Evolutionary conservation across 1,284 basidiomycete species (phyloP).

Genomic region (Trichosporon coremiiforme): DNA sequence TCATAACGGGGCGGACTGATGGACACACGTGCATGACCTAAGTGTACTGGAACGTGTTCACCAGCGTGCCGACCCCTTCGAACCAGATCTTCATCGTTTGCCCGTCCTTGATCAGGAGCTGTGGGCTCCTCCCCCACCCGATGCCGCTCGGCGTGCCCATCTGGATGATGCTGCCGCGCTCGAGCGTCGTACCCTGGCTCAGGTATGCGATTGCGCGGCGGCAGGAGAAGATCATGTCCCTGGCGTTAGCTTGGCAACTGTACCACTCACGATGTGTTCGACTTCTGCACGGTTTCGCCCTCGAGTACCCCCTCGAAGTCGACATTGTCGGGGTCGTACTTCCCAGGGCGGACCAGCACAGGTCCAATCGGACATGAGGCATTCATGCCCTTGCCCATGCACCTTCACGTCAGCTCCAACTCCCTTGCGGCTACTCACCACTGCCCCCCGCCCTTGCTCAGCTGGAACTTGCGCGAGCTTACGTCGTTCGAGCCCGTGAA

Average conservation of each 20-base stretch:
- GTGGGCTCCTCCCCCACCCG: slow-evolving; percentile 50
- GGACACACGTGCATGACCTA: background rate
- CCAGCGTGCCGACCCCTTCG: slow-evolving; percentile 56
- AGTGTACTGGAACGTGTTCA: slow-evolving; percentile 45
- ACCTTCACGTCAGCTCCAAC: too few species aligned
- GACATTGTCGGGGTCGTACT: slow-evolving; percentile 33
- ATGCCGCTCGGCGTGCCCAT: slow-evolving; percentile 61
- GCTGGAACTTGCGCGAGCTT: slow-evolving; percentile 46
- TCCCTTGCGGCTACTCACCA: too few species aligned
- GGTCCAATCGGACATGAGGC: slow-evolving; percentile 57
- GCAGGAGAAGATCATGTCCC: slow-evolving; percentile 57
- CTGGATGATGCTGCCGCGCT: slow-evolving; percentile 75
- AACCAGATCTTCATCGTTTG: slow-evolving; percentile 56
- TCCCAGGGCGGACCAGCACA: slow-evolving; percentile 40
- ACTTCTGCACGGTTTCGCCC: slow-evolving; percentile 32
- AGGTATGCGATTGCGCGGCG: slow-evolving; percentile 65
- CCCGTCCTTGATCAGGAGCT: slow-evolving; percentile 47
- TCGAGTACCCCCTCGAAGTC: slow-evolving; percentile 32
- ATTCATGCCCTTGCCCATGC: slow-evolving; percentile 55
- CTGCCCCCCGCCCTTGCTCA: slow-evolving; percentile 35
- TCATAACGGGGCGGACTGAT: too few species aligned
- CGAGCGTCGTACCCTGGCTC: slow-evolving; percentile 81
- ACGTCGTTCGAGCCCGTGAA: slow-evolving; percentile 61
- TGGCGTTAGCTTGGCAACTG: slow-evolving; percentile 28
- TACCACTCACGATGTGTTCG: slow-evolving; percentile 30